These are phyloP conservation scores for Eucalyptus viminalis DNA, from an alignment of 345 rosid species.

Conservation along the genomic window DNA sequence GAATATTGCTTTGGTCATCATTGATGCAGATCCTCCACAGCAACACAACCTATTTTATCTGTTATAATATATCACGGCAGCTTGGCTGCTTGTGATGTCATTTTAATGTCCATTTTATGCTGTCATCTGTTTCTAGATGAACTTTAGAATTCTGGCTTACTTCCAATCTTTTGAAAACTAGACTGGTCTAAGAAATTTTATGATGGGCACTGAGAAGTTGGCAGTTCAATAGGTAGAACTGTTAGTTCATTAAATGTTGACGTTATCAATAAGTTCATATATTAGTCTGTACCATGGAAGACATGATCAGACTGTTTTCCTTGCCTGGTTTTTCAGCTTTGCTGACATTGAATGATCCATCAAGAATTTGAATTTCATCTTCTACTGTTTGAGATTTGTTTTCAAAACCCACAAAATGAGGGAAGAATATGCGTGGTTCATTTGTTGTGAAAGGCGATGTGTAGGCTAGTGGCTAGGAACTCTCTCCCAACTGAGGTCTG, in stretches of 20 bases:
- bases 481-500: not conserved
- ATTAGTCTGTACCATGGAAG: not conserved
- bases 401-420: not conserved
- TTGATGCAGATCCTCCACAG: not conserved
- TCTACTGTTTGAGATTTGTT: not conserved
- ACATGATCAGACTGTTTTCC: not conserved
- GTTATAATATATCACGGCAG: not conserved
- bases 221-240: not conserved
- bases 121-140: not conserved
- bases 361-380: not conserved
- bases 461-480: not conserved
- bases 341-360: not conserved
- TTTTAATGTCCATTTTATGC: not conserved
- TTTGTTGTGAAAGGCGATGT: not conserved
- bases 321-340: not conserved
- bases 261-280: not conserved
- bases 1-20: not conserved
- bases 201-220: not conserved
- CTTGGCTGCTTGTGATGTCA: not conserved
- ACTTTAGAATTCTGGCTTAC: not conserved
- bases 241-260: not conserved
- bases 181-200: not conserved
- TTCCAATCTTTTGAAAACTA: not conserved
- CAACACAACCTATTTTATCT: not conserved
- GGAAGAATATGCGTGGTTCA: not conserved